These are phyloP conservation scores for Pyricularia pennisetigena DNA, from an alignment of 2,329 filamentous ascomycete genomes.

Conservation along the genomic window DNA sequence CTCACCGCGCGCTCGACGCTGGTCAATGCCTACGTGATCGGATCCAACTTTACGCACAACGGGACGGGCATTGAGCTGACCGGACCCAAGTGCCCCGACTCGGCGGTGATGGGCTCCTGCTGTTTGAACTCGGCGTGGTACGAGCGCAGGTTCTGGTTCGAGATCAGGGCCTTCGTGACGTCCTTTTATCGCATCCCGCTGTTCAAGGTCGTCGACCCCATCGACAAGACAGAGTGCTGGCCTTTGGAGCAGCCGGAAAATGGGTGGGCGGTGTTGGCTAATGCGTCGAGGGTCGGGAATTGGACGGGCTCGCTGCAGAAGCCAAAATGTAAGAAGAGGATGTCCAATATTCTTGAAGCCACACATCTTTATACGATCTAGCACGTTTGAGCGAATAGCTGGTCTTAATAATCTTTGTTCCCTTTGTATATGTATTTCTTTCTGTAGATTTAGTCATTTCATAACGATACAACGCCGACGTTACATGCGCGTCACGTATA, in stretches of 20 bases:
- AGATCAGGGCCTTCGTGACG: background rate
- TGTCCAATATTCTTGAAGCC: background rate
- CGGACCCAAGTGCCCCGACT: background rate
- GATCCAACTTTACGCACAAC: background rate
- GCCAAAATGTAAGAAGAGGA: background rate
- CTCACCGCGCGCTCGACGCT: background rate
- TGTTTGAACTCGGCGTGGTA: background rate
- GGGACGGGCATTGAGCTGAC: background rate
- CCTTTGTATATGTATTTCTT: too few relatives aligned
- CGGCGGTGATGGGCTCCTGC: background rate
- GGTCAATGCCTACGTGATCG: background rate
- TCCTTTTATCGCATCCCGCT: background rate
- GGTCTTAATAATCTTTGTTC: too few relatives aligned
- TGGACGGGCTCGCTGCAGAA: background rate
- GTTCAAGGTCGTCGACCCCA: background rate
- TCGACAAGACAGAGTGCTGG: background rate
- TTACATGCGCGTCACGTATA: too few relatives aligned
- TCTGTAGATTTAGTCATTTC: too few relatives aligned
- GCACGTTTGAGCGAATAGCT: too few relatives aligned
- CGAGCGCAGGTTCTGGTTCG: constrained; percentile 1
- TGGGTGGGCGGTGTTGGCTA: too few relatives aligned
- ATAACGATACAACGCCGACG: too few relatives aligned
- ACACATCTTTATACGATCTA: too few relatives aligned
- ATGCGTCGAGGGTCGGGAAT: background rate
- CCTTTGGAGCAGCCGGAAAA: background rate